Conservation (phyloP, 2,329 filamentous ascomycete species). For the Xylaria multiplex region DNA sequence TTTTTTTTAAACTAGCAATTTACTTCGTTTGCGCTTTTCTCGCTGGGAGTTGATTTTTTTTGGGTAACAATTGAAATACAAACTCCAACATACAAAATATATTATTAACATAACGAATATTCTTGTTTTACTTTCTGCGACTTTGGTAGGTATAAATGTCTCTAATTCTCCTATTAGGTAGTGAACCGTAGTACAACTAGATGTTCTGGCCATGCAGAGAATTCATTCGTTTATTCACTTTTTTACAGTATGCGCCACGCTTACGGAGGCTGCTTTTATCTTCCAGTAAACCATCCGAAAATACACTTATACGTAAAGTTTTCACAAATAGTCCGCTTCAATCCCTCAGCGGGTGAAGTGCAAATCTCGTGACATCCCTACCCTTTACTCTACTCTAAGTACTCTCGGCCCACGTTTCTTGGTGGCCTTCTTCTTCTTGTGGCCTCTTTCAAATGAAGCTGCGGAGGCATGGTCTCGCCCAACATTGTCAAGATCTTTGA, state of each 20-base stretch:
- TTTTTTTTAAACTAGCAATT: too few relatives aligned
- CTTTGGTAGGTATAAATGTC: too few relatives aligned
- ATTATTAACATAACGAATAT: too few relatives aligned
- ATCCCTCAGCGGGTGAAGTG: neutral
- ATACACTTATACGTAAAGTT: conserved; percentile 23
- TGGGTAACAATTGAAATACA: too few relatives aligned
- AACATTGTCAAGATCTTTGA: conserved; percentile 97
- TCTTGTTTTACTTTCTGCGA: too few relatives aligned
- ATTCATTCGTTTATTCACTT: conserved; percentile 30
- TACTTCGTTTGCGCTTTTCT: too few relatives aligned
- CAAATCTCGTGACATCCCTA: neutral
- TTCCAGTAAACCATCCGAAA: conserved; percentile 31
- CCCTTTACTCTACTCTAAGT: conserved; percentile 73
- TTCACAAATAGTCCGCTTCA: conserved; percentile 17
- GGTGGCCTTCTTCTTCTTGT: conserved; percentile 81
- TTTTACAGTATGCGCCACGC: conserved; percentile 30
- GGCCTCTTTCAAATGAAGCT: conserved; percentile 77
- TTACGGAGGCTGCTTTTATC: conserved; percentile 33
- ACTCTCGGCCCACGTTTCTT: conserved; percentile 79
- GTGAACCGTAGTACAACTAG: too few relatives aligned
- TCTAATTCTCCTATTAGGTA: too few relatives aligned
- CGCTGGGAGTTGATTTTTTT: too few relatives aligned
- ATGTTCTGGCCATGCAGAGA: neutral
- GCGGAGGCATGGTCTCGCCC: conserved; percentile 82
- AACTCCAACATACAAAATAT: too few relatives aligned